Evolutionary conservation across 768 basidiomycete genomes (phyloP), one percentile per base, ranked within the genome.

Genomic region (Mrakia frigida): DNA sequence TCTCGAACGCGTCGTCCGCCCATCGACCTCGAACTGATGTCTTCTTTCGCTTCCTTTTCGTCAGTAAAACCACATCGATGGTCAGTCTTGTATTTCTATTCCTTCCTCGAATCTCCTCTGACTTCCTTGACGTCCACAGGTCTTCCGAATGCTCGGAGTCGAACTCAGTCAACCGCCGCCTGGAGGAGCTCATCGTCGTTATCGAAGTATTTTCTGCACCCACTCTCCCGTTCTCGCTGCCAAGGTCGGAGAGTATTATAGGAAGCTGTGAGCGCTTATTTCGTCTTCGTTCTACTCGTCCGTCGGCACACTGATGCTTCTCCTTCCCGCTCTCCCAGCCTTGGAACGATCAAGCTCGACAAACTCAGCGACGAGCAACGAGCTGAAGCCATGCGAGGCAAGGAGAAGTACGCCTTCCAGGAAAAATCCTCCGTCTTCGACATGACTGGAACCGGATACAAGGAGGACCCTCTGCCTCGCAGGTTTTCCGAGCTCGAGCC

Each of bases 91-190:
- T n/a, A n/a, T n/a, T n/a, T n/a, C n/a, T n/a, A n/a, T n/a, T n/a
- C n/a, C n/a, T n/a, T n/a, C n/a, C n/a, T n/a, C n/a, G n/a, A n/a
- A n/a, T n/a, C n/a, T n/a, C n/a, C n/a, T n/a, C n/a, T n/a, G n/a
- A n/a, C n/a, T n/a, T n/a, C n/a, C n/a, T n/a, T n/a, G n/a, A n/a
- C n/a, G n/a, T n/a, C n/a, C n/a, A n/a, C n/a, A n/a, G n/a, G n/a
- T 76, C 14, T 78, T 78, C 56, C 23, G 65, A 25, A 65, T 78
- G 68, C 37, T 78, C 63, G 77, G 77, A 11, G 53, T 78, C 43
- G 74, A 78, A 35, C 52, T 71, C 16, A 52, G 39, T 43, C 43
- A 46, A 46, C 43, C 25, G 6, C 63, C 35, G 7, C 41, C 16
- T 6, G 39, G 33, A 37, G 13, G 3, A 3, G 23, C 37, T 39